Evolutionary conservation across 2,329 filamentous ascomycete species (phyloP), one percentile per base, ranked within the genome.

Genomic region (Elsinoe perseae): DNA sequence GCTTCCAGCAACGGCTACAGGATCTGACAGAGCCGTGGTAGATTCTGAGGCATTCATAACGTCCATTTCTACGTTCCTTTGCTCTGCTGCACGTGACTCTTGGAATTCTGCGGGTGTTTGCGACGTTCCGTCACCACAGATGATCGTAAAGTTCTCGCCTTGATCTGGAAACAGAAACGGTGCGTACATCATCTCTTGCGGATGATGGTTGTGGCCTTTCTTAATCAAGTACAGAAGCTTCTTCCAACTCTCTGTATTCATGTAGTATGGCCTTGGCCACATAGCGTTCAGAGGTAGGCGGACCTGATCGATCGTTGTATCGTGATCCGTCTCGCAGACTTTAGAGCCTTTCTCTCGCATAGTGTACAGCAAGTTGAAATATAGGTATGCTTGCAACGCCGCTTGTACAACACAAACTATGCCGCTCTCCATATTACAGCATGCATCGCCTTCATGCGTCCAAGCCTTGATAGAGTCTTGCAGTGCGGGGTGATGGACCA

Each of bases 391-490:
- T 18, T 34, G 30, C 7, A 52, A 28, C 16, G 48, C 48, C 34
- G 48, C 30, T n/a, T 52, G 14, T 14, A 52, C 18, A 28, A 52
- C 36, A 28, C 48, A 52, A 6, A 52, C 25, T 14, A 52, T 10
- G n/a, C 48, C 48, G 21, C 48, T 52, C 21, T 52, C 48, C 48
- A 52, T 52, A 28, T 52, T 52, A 18, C 48, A 52, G 25, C 48
- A 52, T 5, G 16, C 18, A 38, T 52, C 48, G 27, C 48, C 27
- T 25, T 52, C 48, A 38, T 30, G 28, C 16, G 27, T 52, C 48
- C 48, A 52, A 34, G 9, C 30, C 14, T 36, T 38, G 30, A 52
- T 36, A 4, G 30, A 36, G 12, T 16, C 5, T 21, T 52, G 48
- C 28, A 38, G 28, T 9, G 4, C 9, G 23, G 40, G 40, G 20